phyloP scores from a whole-genome alignment of 1,139 yeast genomes.

The Blastobotrys buckinghamii region DNA sequence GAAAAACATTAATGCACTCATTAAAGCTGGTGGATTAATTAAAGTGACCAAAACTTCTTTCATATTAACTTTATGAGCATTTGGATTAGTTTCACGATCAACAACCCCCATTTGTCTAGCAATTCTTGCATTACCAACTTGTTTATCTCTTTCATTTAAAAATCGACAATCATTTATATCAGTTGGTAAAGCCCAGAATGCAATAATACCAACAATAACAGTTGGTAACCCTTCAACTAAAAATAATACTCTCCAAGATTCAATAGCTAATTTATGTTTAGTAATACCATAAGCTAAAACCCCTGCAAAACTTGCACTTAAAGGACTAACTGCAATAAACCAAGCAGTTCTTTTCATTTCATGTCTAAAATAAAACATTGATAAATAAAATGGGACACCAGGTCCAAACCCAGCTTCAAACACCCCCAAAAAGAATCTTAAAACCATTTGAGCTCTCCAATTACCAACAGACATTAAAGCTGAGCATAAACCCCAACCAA shows the following conservation, averaged over 20 bases:
- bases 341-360: constrained; percentile 46
- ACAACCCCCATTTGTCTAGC: constrained; percentile 24
- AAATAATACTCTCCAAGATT: constrained; percentile 36
- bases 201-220: constrained; percentile 30
- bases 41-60: constrained; percentile 19
- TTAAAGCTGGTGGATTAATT: constrained; percentile 20
- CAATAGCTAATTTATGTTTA: constrained; percentile 18
- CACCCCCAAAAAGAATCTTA: constrained; percentile 26
- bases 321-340: constrained; percentile 40
- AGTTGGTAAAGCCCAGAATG: constrained; percentile 34
- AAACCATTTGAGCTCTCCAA: constrained; percentile 24
- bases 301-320: constrained; percentile 31
- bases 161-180: constrained; percentile 38
- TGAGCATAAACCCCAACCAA: constrained; percentile 28
- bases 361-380: constrained; percentile 29
- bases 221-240: constrained; percentile 38
- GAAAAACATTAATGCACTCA: constrained; percentile 27
- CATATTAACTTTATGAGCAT: constrained; percentile 14
- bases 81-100: constrained; percentile 14
- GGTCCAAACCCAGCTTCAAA: constrained; percentile 31
- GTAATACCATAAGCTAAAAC: constrained; percentile 37
- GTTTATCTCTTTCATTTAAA: constrained; percentile 24
- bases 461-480: constrained; percentile 23
- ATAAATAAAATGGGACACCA: constrained; percentile 30
- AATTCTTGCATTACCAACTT: constrained; percentile 26